Percentiles rank a stretch among this genome's conserved stretches.
Conservation (phyloP, 805 yeast species). For the Diddensiella caesifluorescens region DNA sequence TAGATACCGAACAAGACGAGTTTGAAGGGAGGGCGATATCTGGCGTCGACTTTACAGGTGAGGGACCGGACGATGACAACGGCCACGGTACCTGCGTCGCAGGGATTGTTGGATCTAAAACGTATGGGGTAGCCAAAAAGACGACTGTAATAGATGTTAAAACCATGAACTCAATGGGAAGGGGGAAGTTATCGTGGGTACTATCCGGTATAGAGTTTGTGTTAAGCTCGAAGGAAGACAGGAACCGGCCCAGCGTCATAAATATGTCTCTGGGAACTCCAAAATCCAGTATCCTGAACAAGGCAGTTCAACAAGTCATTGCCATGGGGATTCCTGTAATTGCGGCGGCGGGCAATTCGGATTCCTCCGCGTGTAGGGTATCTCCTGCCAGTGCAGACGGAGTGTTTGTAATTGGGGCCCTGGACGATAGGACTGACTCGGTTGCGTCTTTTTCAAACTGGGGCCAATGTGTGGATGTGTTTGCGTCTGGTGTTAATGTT, state of each 20-base stretch:
- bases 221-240: slow-evolving; percentile 15
- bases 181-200: slow-evolving; percentile 45
- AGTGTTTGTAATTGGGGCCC: slow-evolving; percentile 83
- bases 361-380: slow-evolving; percentile 70
- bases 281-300: slow-evolving; percentile 23
- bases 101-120: slow-evolving; percentile 69
- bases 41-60: slow-evolving; percentile 42
- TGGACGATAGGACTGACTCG: slow-evolving; percentile 65
- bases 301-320: slow-evolving; percentile 25
- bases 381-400: slow-evolving; percentile 77
- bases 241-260: slow-evolving; percentile 19
- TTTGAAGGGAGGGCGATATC: slow-evolving; percentile 38
- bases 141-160: slow-evolving; percentile 62
- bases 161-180: slow-evolving; percentile 59
- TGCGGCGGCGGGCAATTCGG: slow-evolving; percentile 58
- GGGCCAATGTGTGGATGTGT: slow-evolving; percentile 86
- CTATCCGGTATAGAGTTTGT: slow-evolving; percentile 34
- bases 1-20: slow-evolving; percentile 33
- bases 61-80: slow-evolving; percentile 54
- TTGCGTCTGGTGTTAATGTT: slow-evolving; percentile 83
- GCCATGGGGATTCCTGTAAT: slow-evolving; percentile 28
- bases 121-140: slow-evolving; percentile 75
- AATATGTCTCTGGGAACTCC: slow-evolving; percentile 28
- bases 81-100: slow-evolving; percentile 95
- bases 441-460: slow-evolving; percentile 82